phyloP scores from a whole-genome alignment of 1,139 yeast genomes.

The Saccharomyces hybrid region DNA sequence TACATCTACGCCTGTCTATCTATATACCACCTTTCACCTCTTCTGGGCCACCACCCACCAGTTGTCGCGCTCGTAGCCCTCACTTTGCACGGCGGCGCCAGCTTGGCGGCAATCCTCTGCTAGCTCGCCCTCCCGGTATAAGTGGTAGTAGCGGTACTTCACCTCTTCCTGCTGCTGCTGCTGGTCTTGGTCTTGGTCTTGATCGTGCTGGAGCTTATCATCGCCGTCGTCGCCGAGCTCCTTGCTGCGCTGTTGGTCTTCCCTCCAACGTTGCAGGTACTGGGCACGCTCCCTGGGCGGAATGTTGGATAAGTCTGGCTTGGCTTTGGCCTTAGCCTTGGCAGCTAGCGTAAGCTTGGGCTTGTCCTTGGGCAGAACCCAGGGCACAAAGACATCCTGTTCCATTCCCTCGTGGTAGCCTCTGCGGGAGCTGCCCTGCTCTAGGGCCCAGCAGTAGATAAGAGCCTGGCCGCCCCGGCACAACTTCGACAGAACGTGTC shows the following conservation, averaged over 20 bases:
- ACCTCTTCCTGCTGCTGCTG: constrained; percentile 32
- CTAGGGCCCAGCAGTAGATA: constrained; percentile 93
- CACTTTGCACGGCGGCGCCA: constrained; percentile 55
- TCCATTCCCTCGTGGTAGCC: constrained; percentile 87
- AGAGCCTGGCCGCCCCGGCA: constrained; percentile 58
- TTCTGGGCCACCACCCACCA: constrained; percentile 71
- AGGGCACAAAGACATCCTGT: constrained; percentile 90
- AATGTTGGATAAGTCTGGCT: constrained; percentile 24
- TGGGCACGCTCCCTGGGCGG: constrained; percentile 27
- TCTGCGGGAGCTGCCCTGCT: constrained; percentile 76
- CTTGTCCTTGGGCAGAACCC: constrained; percentile 61
- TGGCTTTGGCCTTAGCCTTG: constrained; percentile 14
- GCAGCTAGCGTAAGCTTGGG: constrained; percentile 11
- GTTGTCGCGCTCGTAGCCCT: constrained; percentile 88
- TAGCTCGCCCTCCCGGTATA: constrained; percentile 77
- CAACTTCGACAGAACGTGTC: constrained; percentile 56
- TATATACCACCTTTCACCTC: constrained; percentile 1
- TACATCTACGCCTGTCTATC: not conserved
- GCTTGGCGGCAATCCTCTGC: constrained; percentile 60
- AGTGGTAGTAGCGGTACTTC: constrained; percentile 79
- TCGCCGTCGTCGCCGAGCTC: constrained; percentile 14
- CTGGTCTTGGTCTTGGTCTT: constrained; percentile 14
- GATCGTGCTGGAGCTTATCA: constrained; percentile 8
- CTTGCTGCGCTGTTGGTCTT: constrained; percentile 19
- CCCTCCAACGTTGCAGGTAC: constrained; percentile 26